Percentiles rank a stretch among this genome's conserved stretches.
Evolutionary conservation across 441 rosid genomes (phyloP).

Genomic region (Aquilaria agallochum): DNA sequence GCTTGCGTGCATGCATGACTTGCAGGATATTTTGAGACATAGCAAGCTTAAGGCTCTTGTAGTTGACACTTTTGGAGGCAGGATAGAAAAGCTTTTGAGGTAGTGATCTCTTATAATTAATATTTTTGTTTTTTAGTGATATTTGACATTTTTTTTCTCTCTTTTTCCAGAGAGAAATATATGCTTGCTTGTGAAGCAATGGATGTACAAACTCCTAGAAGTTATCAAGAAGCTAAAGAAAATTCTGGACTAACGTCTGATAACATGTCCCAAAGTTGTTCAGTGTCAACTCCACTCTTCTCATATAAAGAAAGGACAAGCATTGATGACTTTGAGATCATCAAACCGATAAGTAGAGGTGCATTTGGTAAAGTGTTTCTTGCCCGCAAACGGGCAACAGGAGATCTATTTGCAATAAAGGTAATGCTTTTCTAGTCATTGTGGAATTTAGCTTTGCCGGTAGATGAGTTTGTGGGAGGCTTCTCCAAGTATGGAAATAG

Average conservation of each 20-base stretch:
- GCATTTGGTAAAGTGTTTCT: conserved; percentile 89
- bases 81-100: conserved; percentile 77
- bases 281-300: conserved; percentile 38
- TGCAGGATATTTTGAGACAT: conserved; percentile 63
- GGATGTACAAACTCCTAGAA: conserved; percentile 40
- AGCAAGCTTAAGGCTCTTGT: conserved; percentile 79
- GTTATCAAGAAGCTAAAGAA: conserved; percentile 41
- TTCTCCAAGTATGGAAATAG: too few relatives aligned
- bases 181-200: conserved; percentile 56
- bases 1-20: conserved; percentile 81
- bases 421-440: conserved; percentile 20
- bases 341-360: conserved; percentile 88
- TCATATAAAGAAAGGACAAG: conserved; percentile 65
- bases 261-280: conserved; percentile 46
- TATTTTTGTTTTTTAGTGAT: conserved; percentile 10
- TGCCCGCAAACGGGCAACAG: conserved; percentile 82
- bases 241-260: conserved; percentile 32
- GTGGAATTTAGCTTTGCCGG: too few relatives aligned
- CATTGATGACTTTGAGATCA: conserved; percentile 86
- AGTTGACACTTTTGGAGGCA: conserved; percentile 78
- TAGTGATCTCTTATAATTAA: conserved; percentile 19
- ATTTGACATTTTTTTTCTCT: conserved; percentile 10
- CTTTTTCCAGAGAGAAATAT: conserved; percentile 72
- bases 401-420: conserved; percentile 91
- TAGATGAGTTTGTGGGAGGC: too few relatives aligned